Evolutionary conservation across 2,329 filamentous ascomycete genomes (phyloP).

Genomic region (Aspergillus luchuensis): DNA sequence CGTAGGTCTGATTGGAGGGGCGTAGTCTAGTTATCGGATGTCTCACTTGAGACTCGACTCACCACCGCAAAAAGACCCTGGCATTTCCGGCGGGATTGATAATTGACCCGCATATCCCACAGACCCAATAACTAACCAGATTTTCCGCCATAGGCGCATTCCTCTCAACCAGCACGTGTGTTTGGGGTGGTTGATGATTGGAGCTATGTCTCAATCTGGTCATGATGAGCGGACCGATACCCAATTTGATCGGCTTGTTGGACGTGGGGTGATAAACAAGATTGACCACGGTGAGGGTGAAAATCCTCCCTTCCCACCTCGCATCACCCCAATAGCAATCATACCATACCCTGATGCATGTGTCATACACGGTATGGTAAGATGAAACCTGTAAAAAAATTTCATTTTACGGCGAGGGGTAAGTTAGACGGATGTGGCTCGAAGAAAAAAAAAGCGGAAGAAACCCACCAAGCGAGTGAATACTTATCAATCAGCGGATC

Average conservation of each 20-base stretch:
- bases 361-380: neutral
- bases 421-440: neutral
- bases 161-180: neutral
- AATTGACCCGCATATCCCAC: neutral
- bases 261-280: neutral
- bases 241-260: neutral
- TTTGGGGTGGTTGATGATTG: neutral
- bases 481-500: conserved; percentile 3
- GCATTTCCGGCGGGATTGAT: neutral
- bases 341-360: neutral
- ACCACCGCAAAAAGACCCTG: neutral
- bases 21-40: neutral
- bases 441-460: neutral
- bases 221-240: neutral
- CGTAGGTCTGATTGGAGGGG: neutral
- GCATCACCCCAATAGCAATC: neutral
- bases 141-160: neutral
- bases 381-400: neutral
- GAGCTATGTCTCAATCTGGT: neutral
- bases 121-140: neutral
- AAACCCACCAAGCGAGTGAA: neutral
- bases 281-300: neutral
- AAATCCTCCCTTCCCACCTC: neutral
- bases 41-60: neutral
- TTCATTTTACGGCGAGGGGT: neutral